Base-by-base conservation (phyloP, 2,329 filamentous ascomycete genomes). In the Trichoderma cornu-damae region DNA sequence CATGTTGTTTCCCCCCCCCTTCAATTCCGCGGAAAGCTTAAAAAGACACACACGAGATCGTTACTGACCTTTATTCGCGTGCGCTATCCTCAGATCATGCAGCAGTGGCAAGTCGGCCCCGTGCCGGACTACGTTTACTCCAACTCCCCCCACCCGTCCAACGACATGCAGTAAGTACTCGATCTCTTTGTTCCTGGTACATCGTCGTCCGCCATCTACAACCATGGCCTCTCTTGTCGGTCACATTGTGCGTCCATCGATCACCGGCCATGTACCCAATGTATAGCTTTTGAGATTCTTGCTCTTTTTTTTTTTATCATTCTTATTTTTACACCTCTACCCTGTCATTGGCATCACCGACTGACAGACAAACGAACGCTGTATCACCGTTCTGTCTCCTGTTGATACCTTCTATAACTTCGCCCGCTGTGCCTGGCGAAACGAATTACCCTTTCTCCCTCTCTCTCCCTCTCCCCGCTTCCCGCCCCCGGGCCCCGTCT, bases 81-180 rank as follows among this genome's bases (percentile, higher is more conserved):
- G 60, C 58, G 60, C 60, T 61, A 61, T 61, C 61, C 61, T 60
- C 67, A 81, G 79, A 78, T 72, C 73, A 83, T 83, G 80, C 78
- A 83, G 75, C 79, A 82, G 73, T 83, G 80, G 80, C 78, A 82
- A 72, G 78, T 83, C 70, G 79, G 79, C 73, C 79, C 79, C 65
- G 76, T 83, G 72, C 79, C 79, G 73, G 79, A 81, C 72, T 81
- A 81, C 74, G 76, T 82, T 66, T 81, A 80, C 73, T 72, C 76
- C 69, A 79, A 77, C 72, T 74, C 74, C 71, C 73, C 77, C 66
- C 78, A 79, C 66, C 78, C 78, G 67, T 73, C 76, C 64, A 79
- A 77, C 73, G 78, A 81, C 63, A 79, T 82, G 70, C 79, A 82
- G 80, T 83, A 75, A 82, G 80, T 82, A 75, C 69, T 68, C 71